Evolutionary conservation across 1,284 basidiomycete genomes (phyloP), one percentile per base, ranked within the genome.

Genomic region (Rhodotorula sp.): DNA sequence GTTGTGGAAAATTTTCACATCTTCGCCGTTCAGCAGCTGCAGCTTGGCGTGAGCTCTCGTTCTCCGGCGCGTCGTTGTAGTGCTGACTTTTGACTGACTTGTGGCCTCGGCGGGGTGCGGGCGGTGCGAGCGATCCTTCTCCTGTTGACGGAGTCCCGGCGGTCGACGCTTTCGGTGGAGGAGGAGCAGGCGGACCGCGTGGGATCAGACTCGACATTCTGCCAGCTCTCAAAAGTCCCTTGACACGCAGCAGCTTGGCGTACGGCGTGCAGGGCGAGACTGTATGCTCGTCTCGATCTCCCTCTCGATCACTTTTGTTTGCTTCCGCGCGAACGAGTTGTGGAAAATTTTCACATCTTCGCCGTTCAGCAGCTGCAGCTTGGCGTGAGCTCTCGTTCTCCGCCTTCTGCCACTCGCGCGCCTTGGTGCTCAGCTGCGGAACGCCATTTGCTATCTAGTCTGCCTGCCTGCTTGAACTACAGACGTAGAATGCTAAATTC

Each of bases 51-150:
- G 29, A 29, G 39, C 39, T 14, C 39, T 43, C 29, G 29, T 29
- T 29, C 29, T 29, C 29, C 29, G 49, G 64, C 3, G 60, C 51
- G 20, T 62, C 64, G 29, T 70, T 66, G 65, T 70, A 66, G 29
- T 66, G 64, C 4, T 54, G 21, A 18, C 60, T 62, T 20, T 62
- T 48, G 43, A 57, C 62, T 48, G 56, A 60, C 34, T 47, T 29
- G 54, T 65, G 64, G n/a, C 58, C 47, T 26, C 10, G 54, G 16
- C 62, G 58, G 4, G 61, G 31, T 21, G 56, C 7, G 21, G 58
- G 47, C 51, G 56, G 14, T 5, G 68, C 46, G 29, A 60, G 54
- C 8, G 58, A 20, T 5, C 21, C 21, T 14, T 1, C 20, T 58
- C 31, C 21, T 43, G 57, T 58, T 5, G 29, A 7, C 31, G 23